These are phyloP conservation scores for Gonapodya prolifera DNA, from an alignment of 192 early-diverging fungal genomes.

Conservation along the genomic window DNA sequence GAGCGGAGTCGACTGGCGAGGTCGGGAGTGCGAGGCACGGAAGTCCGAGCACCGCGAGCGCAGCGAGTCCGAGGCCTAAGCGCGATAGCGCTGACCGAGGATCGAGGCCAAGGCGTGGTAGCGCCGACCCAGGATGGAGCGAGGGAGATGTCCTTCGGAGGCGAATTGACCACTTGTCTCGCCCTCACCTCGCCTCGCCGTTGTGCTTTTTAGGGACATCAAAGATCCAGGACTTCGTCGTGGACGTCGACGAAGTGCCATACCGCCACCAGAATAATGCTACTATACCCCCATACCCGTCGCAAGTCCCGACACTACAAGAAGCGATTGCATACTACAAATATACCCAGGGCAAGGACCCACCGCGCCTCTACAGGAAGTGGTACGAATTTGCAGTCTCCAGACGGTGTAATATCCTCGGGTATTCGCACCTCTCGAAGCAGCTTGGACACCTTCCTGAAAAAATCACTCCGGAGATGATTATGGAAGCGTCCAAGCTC, in stretches of 20 bases:
- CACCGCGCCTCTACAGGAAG: not conserved
- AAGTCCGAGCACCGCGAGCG: too few relatives aligned
- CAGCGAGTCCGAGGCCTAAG: too few relatives aligned
- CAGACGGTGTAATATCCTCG: not conserved
- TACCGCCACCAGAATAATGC: not conserved
- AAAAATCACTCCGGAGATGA: not conserved
- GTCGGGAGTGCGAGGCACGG: too few relatives aligned
- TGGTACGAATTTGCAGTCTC: not conserved
- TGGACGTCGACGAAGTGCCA: not conserved
- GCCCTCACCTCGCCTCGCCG: not conserved
- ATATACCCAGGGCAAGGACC: not conserved
- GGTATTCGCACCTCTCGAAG: not conserved
- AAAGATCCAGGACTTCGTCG: not conserved
- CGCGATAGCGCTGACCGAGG: too few relatives aligned
- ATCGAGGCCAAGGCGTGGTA: too few relatives aligned
- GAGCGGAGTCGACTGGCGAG: too few relatives aligned
- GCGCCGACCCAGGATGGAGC: too few relatives aligned
- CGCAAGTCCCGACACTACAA: not conserved
- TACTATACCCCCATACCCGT: not conserved
- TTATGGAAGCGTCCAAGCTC: not conserved
- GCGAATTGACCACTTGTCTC: not conserved
- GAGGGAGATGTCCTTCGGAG: not conserved
- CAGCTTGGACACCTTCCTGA: not conserved
- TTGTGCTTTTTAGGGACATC: not conserved
- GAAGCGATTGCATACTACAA: not conserved